Evolutionary conservation across 305 asterid species (phyloP), one percentile per base, ranked within the genome.

Genomic region (Plantago coronopus): DNA sequence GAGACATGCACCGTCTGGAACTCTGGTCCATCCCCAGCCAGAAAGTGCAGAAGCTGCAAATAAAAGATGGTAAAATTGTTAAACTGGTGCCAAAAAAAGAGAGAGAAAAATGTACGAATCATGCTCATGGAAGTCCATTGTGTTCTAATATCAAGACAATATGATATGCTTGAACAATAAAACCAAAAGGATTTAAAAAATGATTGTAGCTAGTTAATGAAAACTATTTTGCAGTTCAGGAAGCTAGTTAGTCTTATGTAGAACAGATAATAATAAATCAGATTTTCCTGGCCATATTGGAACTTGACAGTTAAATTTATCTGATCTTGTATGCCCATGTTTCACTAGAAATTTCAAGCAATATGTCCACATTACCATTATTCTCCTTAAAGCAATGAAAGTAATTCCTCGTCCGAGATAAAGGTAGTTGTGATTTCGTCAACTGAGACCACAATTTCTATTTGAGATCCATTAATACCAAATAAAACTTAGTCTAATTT

Each of bases 1-100:
- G 76, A 27, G 86, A 78, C 96, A 90, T 87, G 54, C 69, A 80
- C 21, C 75, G 73, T 75, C 76, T 77, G 48, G 91, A 73, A 74
- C 65, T 76, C 66, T 68, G 89, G 72, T 90, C 95, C 91, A 87
- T 80, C 38, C 75, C 82, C 76, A 75, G 45, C 97, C 97, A 94
- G 85, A 94, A 90, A 37, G 85, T 72, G 77, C 86, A 62, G 74
- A 94, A 84, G 83, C 99, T 94, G 63, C 66, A 68, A 61, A 22
- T 10, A 69, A 45, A 48, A 48, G 11, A 34, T 62, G 64, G 21
- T 20, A 27, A 44, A n/a, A 59, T 19, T 14, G 21, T 48, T 29
- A 43, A 48, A 48, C 23, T 43, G 19, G 22, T 19, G 15, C 10
- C 23, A 23, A 22, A 22, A 10, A 21, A 15, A 11, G 16, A 10